A percentile compares a stretch with the other conserved stretches of the same genome.
phyloP scores from a whole-genome alignment of 495 filamentous ascomycete genomes.

The Podospora didyma region DNA sequence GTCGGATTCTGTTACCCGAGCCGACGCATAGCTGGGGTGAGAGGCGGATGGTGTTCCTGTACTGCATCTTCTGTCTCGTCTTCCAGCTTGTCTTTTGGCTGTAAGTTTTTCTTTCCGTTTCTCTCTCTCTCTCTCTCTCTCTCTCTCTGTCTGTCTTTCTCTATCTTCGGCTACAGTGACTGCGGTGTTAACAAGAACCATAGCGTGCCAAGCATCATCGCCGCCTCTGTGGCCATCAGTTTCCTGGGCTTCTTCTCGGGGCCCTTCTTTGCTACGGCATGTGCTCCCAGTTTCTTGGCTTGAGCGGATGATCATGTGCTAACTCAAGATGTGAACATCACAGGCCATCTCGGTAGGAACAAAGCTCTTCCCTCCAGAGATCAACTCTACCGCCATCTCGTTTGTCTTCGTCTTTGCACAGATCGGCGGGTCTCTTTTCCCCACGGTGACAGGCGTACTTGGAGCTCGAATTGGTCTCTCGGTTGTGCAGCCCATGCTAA shows the following conservation, averaged over 20 bases:
- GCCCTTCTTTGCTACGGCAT: conserved; percentile 42
- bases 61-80: conserved; percentile 47
- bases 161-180: neutral
- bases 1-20: conserved; percentile 48
- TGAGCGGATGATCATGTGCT: no score
- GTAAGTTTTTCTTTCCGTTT: conserved; percentile 17
- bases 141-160: conserved; percentile 25
- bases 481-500: conserved; percentile 49
- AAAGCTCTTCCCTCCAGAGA: conserved; percentile 38
- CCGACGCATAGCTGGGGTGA: conserved; percentile 52
- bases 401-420: conserved; percentile 49
- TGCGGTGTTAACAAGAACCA: neutral
- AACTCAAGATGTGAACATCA: no score
- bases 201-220: conserved; percentile 64
- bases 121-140: conserved; percentile 29
- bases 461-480: conserved; percentile 42
- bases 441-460: conserved; percentile 47
- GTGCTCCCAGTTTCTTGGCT: conserved; percentile 1
- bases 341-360: conserved; percentile 38
- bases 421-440: conserved; percentile 47
- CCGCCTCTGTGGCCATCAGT: conserved; percentile 63
- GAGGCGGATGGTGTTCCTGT: conserved; percentile 46
- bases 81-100: conserved; percentile 59
- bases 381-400: conserved; percentile 35
- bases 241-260: conserved; percentile 70